Conservation (phyloP, 306 rosid species). For the Dalbergia cochinchinensis region DNA sequence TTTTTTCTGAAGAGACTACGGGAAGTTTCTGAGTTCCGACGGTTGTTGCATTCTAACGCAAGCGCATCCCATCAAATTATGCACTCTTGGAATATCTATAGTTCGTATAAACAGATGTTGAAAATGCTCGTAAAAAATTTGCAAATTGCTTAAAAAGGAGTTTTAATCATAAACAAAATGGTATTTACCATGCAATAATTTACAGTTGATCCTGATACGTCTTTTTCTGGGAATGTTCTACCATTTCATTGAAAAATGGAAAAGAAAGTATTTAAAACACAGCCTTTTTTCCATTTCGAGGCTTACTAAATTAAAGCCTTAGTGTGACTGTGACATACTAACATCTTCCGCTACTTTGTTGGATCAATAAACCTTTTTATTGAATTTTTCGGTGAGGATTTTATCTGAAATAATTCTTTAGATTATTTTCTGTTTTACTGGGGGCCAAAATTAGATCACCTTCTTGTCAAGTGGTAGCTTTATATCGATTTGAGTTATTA, state of each 20-base stretch:
- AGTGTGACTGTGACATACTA: no score
- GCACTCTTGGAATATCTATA: background rate
- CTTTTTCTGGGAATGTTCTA: no score
- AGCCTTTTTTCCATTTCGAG: background rate
- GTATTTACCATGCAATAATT: background rate
- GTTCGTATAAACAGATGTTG: background rate
- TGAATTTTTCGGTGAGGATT: constrained; percentile 12
- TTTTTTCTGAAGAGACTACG: background rate
- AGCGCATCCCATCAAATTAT: background rate
- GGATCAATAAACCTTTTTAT: background rate
- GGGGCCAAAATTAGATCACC: background rate
- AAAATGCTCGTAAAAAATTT: background rate
- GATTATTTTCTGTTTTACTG: background rate
- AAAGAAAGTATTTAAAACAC: no score
- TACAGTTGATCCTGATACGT: no score
- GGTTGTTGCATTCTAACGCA: background rate
- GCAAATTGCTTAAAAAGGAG: background rate
- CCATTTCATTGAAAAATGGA: no score
- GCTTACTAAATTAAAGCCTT: no score
- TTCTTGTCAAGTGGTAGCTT: background rate
- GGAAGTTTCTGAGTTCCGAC: constrained; percentile 16
- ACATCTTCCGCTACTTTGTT: constrained; percentile 3
- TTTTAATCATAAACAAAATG: background rate
- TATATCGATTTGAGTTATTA: background rate
- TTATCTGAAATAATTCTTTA: background rate